phyloP scores from a whole-genome alignment of 805 yeast species.

The Candida broadrunensis region DNA sequence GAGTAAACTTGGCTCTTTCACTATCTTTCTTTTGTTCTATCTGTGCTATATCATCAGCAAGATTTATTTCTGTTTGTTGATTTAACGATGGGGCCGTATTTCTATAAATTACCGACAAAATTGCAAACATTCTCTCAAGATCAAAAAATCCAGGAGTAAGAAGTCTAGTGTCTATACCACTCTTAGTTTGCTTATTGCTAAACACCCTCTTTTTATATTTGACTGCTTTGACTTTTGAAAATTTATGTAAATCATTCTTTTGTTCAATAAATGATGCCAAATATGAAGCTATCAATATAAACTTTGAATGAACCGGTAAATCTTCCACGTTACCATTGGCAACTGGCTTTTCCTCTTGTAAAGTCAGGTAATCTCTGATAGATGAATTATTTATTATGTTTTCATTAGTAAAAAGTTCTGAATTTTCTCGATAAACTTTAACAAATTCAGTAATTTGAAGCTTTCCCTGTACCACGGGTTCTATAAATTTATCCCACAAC shows the following conservation, averaged over 20 bases:
- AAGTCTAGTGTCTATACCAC: conserved; percentile 56
- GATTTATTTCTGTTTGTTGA: conserved; percentile 16
- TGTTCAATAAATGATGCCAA: conserved; percentile 77
- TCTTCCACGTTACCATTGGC: conserved; percentile 31
- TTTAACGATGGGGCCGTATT: conserved; percentile 30
- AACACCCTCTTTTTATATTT: conserved; percentile 26
- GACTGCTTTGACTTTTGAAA: conserved; percentile 52
- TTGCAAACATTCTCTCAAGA: conserved; percentile 76
- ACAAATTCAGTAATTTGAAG: conserved; percentile 27
- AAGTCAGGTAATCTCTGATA: conserved; percentile 22
- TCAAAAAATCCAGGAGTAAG: conserved; percentile 74
- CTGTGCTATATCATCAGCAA: conserved; percentile 32
- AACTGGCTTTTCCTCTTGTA: conserved; percentile 16
- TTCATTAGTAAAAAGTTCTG: conserved; percentile 25
- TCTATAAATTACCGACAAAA: conserved; percentile 66
- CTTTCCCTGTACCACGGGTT: conserved; percentile 19
- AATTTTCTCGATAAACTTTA: conserved; percentile 30
- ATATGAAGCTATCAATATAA: conserved; percentile 75
- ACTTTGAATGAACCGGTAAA: conserved; percentile 62
- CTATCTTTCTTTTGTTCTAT: conserved; percentile 28
- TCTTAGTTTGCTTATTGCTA: conserved; percentile 20
- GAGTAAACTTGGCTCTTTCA: conserved; percentile 33
- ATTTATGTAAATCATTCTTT: conserved; percentile 63
- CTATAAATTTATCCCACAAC: conserved; percentile 33
- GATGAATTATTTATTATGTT: conserved; percentile 28